Evolutionary conservation across 805 yeast genomes (phyloP).

Genomic region (Cyberlindnera saturnus): DNA sequence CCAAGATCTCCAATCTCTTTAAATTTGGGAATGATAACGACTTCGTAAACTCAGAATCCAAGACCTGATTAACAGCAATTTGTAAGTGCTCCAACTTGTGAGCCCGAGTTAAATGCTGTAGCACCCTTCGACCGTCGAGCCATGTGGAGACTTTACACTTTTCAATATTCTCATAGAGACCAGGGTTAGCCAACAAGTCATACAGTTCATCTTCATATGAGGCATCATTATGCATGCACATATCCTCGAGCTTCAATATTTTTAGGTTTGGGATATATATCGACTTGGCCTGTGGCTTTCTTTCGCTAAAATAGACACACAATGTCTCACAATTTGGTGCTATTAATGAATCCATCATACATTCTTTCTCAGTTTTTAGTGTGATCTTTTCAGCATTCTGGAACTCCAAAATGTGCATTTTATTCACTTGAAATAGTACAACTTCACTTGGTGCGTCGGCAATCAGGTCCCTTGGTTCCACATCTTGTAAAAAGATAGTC

Average conservation of each 20-base stretch:
- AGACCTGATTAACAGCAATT: neutral
- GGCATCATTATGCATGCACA: neutral
- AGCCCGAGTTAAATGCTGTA: neutral
- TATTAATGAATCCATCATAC: neutral
- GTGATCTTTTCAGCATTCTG: neutral
- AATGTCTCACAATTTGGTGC: constrained; percentile 2
- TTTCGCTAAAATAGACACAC: neutral
- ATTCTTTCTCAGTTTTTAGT: neutral
- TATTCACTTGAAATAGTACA: neutral
- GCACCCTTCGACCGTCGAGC: constrained; percentile 1
- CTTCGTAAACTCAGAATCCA: neutral
- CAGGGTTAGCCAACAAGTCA: neutral
- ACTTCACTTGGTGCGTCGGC: constrained; percentile 3
- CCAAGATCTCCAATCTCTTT: constrained; percentile 1
- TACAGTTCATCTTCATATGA: neutral
- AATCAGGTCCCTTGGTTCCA: constrained; percentile 1
- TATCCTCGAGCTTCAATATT: neutral
- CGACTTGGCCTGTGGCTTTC: neutral
- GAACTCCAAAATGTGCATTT: constrained; percentile 1
- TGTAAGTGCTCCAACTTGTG: neutral
- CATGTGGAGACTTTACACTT: neutral
- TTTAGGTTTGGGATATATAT: neutral
- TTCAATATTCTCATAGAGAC: neutral
- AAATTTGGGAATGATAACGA: constrained; percentile 1
- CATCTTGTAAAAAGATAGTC: neutral